A percentile compares a stretch with the other conserved stretches of the same genome.
phyloP scores from a whole-genome alignment of 2,329 filamentous ascomycete genomes.

The Penicillium capsulatum region DNA sequence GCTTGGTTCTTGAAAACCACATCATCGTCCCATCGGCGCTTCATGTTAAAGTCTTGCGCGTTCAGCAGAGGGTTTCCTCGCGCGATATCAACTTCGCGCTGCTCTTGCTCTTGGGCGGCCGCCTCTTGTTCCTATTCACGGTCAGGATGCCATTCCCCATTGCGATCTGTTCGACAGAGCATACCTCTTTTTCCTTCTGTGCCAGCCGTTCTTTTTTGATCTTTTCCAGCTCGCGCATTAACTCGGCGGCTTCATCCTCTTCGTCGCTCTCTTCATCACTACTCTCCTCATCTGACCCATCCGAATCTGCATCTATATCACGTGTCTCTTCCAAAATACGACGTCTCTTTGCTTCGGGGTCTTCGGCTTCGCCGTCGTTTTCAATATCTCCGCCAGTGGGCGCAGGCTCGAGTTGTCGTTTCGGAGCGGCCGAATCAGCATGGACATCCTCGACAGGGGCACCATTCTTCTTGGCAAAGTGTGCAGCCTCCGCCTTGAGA shows the following conservation, averaged over 20 bases:
- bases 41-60: constrained; percentile 80
- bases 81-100: constrained; percentile 82
- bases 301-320: constrained; percentile 79
- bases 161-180: neutral
- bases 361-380: constrained; percentile 54
- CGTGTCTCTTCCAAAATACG: constrained; percentile 82
- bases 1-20: constrained; percentile 99
- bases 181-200: constrained; percentile 69
- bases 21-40: constrained; percentile 88
- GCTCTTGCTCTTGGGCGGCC: constrained; percentile 74
- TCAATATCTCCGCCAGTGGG: constrained; percentile 34
- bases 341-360: constrained; percentile 75
- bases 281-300: constrained; percentile 57
- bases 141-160: neutral
- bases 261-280: constrained; percentile 64
- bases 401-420: constrained; percentile 60
- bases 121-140: constrained; percentile 65
- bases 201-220: constrained; percentile 83
- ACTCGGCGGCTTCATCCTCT: constrained; percentile 77
- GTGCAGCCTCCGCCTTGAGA: constrained; percentile 77
- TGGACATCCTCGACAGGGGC: constrained; percentile 49
- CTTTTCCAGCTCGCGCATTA: constrained; percentile 90
- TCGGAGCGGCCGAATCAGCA: constrained; percentile 47
- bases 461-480: constrained; percentile 80
- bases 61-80: constrained; percentile 90